Evolutionary conservation across 306 rosid genomes (phyloP).

Genomic region (Sphenostylis stenocarpa): DNA sequence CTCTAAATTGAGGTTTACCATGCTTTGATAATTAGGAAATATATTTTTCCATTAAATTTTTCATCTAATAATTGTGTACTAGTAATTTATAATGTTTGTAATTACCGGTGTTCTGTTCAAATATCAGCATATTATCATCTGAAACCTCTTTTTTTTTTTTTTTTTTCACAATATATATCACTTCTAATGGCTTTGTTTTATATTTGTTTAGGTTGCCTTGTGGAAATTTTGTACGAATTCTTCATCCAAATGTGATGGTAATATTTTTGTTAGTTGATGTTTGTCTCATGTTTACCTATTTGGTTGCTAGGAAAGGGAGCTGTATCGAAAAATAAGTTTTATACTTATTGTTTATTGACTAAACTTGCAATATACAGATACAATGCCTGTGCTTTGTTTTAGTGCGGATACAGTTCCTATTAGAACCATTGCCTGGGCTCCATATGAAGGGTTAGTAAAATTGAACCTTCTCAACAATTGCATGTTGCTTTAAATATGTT

Average conservation of each 20-base stretch:
- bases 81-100: constrained; percentile 18
- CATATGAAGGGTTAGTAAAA: constrained; percentile 68
- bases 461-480: constrained; percentile 26
- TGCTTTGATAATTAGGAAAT: constrained; percentile 11
- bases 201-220: constrained; percentile 70
- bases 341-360: constrained; percentile 18
- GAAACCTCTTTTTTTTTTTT: background rate
- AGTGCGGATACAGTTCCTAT: constrained; percentile 84
- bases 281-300: constrained; percentile 23
- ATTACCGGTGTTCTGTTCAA: background rate
- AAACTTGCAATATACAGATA: constrained; percentile 56
- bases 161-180: constrained; percentile 20
- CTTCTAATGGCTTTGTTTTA: constrained; percentile 35
- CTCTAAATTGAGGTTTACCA: constrained; percentile 9
- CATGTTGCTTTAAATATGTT: constrained; percentile 6
- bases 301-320: constrained; percentile 22
- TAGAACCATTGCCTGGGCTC: constrained; percentile 92
- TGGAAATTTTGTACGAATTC: constrained; percentile 74
- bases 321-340: constrained; percentile 23
- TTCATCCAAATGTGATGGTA: constrained; percentile 61
- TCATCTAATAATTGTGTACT: constrained; percentile 21
- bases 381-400: constrained; percentile 80
- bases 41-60: background rate
- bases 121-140: constrained; percentile 17
- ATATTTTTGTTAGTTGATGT: constrained; percentile 20